A percentile compares a stretch with the other conserved stretches of the same genome.
Conservation (phyloP, 78 protist genomes). For the Isochrysis galbana region DNA sequence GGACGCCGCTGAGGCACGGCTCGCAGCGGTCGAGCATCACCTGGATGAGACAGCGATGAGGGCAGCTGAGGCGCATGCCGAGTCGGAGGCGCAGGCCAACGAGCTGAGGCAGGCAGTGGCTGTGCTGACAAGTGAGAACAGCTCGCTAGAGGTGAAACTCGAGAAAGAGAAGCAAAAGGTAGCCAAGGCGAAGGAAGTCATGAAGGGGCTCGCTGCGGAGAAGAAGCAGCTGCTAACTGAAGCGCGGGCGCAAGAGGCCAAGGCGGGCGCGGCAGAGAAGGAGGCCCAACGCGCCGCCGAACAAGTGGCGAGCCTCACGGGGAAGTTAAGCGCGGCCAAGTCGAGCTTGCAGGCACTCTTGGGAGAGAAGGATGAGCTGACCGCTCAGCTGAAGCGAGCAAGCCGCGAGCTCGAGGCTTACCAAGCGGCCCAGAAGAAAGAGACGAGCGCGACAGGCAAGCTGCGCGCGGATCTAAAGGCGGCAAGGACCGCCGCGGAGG, state of each 20-base stretch:
- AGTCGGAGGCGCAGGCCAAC: not conserved
- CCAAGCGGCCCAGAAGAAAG: not conserved
- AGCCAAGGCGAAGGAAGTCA: not conserved
- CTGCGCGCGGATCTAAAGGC: not conserved
- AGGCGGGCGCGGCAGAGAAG: too few species aligned
- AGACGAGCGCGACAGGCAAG: not conserved
- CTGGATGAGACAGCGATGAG: not conserved
- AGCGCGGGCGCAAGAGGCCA: not conserved
- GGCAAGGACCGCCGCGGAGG: too few species aligned
- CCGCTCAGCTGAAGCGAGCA: not conserved
- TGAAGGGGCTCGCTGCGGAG: not conserved
- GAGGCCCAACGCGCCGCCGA: too few species aligned
- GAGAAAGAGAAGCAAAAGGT: not conserved
- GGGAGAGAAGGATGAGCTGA: not conserved
- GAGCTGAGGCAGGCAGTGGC: not conserved
- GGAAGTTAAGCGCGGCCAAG: too few species aligned
- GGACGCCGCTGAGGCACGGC: not conserved
- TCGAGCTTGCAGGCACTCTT: too few species aligned
- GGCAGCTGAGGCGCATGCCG: not conserved
- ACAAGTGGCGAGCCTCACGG: too few species aligned
- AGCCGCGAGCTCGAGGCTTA: not conserved
- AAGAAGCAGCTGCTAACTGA: not conserved
- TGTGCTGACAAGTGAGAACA: not conserved
- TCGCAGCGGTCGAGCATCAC: not conserved
- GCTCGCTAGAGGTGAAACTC: not conserved